phyloP scores from a whole-genome alignment of 2,329 filamentous ascomycete genomes.

The Lecanosticta acicola region DNA sequence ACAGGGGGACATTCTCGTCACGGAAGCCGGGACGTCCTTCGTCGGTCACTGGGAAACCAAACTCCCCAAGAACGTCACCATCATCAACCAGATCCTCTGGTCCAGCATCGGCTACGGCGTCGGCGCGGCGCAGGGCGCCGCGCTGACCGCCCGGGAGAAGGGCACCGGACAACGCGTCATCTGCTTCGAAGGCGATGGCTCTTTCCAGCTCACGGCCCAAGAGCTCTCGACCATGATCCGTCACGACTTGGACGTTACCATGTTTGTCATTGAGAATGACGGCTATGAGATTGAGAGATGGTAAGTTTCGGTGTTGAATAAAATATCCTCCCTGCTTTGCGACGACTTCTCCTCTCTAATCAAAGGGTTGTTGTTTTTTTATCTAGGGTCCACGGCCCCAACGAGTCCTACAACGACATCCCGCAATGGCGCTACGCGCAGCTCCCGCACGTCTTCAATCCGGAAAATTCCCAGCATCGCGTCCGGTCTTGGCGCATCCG shows the following conservation, averaged over 20 bases:
- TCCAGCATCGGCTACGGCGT: slow-evolving; percentile 61
- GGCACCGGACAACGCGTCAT: slow-evolving; percentile 3
- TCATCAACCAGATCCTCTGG: slow-evolving; percentile 68
- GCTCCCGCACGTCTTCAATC: slow-evolving; percentile 6
- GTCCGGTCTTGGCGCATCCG: slow-evolving; percentile 8
- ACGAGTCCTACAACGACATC: slow-evolving; percentile 16
- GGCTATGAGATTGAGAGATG: slow-evolving; percentile 56
- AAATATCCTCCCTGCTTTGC: too few relatives aligned
- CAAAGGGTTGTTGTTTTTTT: too few relatives aligned
- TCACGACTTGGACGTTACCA: slow-evolving; percentile 55
- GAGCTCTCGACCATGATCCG: slow-evolving; percentile 79
- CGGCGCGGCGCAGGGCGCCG: slow-evolving; percentile 61
- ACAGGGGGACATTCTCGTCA: slow-evolving; percentile 70
- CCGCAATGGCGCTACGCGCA: slow-evolving; percentile 12
- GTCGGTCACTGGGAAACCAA: slow-evolving; percentile 50
- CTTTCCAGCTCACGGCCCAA: slow-evolving; percentile 57
- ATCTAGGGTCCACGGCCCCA: slow-evolving; percentile 43
- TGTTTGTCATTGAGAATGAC: slow-evolving; percentile 48
- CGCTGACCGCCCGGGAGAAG: slow-evolving; percentile 63
- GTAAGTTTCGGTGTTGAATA: too few relatives aligned
- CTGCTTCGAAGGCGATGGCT: slow-evolving; percentile 48
- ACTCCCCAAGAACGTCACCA: slow-evolving; percentile 51
- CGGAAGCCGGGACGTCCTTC: slow-evolving; percentile 73
- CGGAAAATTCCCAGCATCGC: too few relatives aligned
- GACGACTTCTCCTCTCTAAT: too few relatives aligned